Conservation (phyloP, 2,329 filamentous ascomycete species). For the Ascosphaera acerosa region DNA sequence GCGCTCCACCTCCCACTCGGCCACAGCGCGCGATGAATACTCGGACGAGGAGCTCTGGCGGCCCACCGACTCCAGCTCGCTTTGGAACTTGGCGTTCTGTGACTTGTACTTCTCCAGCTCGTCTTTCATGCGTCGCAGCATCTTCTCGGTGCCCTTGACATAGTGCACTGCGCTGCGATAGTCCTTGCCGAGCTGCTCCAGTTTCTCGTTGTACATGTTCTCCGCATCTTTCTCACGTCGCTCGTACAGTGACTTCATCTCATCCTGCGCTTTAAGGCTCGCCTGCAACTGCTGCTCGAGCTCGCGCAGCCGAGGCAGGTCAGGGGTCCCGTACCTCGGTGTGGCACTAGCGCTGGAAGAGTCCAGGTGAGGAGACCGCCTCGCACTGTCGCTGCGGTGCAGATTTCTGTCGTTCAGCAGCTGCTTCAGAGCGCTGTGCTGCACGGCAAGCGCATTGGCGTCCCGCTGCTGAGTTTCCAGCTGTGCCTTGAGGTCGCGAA, state of each 20-base stretch:
- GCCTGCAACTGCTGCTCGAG: constrained; percentile 69
- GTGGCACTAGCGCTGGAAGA: constrained; percentile 34
- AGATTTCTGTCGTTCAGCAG: constrained; percentile 75
- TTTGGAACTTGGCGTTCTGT: constrained; percentile 59
- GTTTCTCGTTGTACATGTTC: constrained; percentile 68
- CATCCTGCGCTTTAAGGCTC: constrained; percentile 57
- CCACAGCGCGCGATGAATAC: constrained; percentile 13
- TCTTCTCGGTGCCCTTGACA: constrained; percentile 94
- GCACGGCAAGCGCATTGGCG: constrained; percentile 75
- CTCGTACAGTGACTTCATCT: constrained; percentile 54
- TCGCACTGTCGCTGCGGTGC: constrained; percentile 40
- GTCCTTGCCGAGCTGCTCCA: constrained; percentile 83
- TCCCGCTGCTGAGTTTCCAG: constrained; percentile 73
- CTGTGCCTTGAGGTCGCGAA: constrained; percentile 58
- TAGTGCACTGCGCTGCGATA: constrained; percentile 97
- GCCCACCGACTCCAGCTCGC: constrained; percentile 46
- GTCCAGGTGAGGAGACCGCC: constrained; percentile 45
- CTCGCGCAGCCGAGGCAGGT: constrained; percentile 53
- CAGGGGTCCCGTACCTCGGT: constrained; percentile 44
- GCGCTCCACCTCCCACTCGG: constrained; percentile 54
- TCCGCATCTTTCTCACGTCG: constrained; percentile 69
- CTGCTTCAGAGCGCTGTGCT: constrained; percentile 81
- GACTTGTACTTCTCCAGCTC: constrained; percentile 82
- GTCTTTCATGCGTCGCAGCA: constrained; percentile 96
- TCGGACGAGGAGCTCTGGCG: constrained; percentile 23